Conservation (phyloP, 2,329 filamentous ascomycete genomes). For the Hirsutella minnesotensis region DNA sequence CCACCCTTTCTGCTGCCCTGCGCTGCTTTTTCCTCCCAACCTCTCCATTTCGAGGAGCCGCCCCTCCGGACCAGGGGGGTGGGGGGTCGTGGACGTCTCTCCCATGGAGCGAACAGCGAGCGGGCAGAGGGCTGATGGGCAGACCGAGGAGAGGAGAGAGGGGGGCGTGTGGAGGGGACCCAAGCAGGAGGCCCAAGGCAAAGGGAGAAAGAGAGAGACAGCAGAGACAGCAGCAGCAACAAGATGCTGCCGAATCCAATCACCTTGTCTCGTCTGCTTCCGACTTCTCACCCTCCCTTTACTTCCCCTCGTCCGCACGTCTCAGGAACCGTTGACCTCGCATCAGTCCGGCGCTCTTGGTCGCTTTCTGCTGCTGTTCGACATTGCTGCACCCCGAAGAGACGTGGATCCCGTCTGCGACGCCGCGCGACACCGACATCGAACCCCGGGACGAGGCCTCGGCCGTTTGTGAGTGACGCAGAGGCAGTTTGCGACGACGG, state of each 20-base stretch:
- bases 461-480: not conserved
- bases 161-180: not conserved
- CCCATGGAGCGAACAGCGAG: not conserved
- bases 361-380: no score
- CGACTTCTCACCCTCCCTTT: not conserved
- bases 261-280: not conserved
- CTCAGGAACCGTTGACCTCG: no score
- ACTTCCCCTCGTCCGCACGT: no score
- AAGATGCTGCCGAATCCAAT: not conserved
- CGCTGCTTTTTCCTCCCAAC: constrained; percentile 5
- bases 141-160: not conserved
- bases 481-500: not conserved
- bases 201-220: not conserved
- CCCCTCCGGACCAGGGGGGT: not conserved
- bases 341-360: no score
- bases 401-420: no score
- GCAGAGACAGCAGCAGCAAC: not conserved
- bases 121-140: not conserved
- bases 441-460: not conserved
- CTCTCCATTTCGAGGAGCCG: constrained; percentile 5
- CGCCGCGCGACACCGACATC: no score
- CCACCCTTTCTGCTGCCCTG: not conserved
- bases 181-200: constrained; percentile 2
- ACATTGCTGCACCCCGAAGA: no score
- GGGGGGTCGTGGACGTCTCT: not conserved